Conservation (phyloP, 2,329 filamentous ascomycete genomes). For the Zymoseptoria brevis region DNA sequence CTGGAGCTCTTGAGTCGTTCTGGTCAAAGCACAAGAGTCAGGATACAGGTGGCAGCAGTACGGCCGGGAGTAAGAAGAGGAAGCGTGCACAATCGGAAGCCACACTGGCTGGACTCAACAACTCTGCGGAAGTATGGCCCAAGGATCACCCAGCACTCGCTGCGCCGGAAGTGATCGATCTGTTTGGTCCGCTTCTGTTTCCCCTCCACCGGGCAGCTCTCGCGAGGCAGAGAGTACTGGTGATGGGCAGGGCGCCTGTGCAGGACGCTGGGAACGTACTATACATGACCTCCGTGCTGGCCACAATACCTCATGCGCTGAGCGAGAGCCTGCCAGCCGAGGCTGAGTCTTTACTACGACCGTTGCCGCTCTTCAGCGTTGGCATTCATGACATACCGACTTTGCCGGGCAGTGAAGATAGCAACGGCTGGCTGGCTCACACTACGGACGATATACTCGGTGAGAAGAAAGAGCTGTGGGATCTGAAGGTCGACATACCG, state of each 20-base stretch:
- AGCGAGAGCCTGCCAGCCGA: slow-evolving; percentile 55
- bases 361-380: slow-evolving; percentile 82
- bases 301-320: slow-evolving; percentile 72
- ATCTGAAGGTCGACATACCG: slow-evolving; percentile 71
- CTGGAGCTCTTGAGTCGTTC: slow-evolving; percentile 63
- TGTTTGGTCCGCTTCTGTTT: slow-evolving; percentile 86
- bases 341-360: slow-evolving; percentile 50
- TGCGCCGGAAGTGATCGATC: slow-evolving; percentile 65
- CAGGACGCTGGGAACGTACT: slow-evolving; percentile 78
- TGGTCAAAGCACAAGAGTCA: slow-evolving; percentile 58
- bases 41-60: slow-evolving; percentile 25
- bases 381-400: slow-evolving; percentile 88
- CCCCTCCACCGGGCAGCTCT: slow-evolving; percentile 82
- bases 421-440: slow-evolving; percentile 76
- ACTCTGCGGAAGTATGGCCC: slow-evolving; percentile 51
- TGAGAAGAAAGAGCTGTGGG: slow-evolving; percentile 80
- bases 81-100: slow-evolving; percentile 28
- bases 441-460: slow-evolving; percentile 90
- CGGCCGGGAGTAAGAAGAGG: slow-evolving; percentile 20
- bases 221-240: slow-evolving; percentile 76
- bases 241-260: slow-evolving; percentile 80
- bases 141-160: slow-evolving; percentile 81
- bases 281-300: slow-evolving; percentile 87
- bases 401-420: slow-evolving; percentile 49
- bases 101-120: slow-evolving; percentile 48